Evolutionary conservation across 2,329 filamentous ascomycete species (phyloP), one percentile per base, ranked within the genome.

Genomic region (Venturia oleaginea): DNA sequence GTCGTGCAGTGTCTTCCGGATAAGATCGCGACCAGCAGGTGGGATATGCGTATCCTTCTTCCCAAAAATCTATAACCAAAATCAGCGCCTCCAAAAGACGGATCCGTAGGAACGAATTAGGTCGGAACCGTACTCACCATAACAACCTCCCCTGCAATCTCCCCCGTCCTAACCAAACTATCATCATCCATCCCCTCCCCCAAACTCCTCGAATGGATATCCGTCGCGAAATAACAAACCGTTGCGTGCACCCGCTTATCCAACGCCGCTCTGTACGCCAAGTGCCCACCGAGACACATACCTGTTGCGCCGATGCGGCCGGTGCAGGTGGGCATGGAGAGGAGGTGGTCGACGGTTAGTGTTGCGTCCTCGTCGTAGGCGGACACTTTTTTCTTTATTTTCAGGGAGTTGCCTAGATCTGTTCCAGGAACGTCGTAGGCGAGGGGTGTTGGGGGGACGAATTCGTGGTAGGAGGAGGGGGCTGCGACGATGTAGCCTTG

Each of bases 401-500:
- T 97, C 83, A 86, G 95, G 66, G 85, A 83, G 74, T 97, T 97
- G 30, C 93, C 92, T 54, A 85, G 81, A 74, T 96, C 91, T 0
- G 93, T 97, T 62, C 94, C 92, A 1, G 89, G 88, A 0, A 82
- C 91, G 72, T 97, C 90, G 75, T 97, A 97, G 61, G 89, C 84
- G 48, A 97, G 80, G 13, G 92, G 80, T 71, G 93, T 90, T 0
- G 92, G 90, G 4, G 89, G 89, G 1, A 87, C 91, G 77, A 97
- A 97, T 76, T 97, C 92, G 74, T 97, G 92, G 77, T 96, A 97
- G 38, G 88, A 92, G 42, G 90, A 94, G 0, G 92, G 91, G 0
- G 92, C 92, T 11, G 90, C 92, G 68, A 93, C 92, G 69, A 97
- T 95, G 79, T 95, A 97, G 71, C 92, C 93, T 68, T 96, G 90